Conservation (phyloP, 768 basidiomycete species). For the Royoungia palumana region DNA sequence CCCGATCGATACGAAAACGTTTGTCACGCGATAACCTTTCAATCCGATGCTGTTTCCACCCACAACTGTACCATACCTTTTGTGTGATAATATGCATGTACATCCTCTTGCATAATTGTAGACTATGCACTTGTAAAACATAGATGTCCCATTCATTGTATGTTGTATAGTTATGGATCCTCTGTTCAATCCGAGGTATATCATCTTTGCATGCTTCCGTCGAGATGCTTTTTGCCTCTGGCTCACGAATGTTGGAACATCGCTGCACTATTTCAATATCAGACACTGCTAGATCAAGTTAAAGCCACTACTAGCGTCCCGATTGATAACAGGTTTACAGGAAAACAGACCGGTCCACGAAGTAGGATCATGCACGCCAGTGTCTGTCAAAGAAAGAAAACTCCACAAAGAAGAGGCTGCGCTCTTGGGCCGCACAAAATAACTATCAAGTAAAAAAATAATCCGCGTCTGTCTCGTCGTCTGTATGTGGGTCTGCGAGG, state of each 20-base stretch:
- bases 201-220: no score
- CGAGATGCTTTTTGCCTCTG: no score
- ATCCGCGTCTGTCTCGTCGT: not conserved
- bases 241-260: no score
- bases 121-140: constrained; percentile 23
- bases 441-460: not conserved
- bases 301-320: no score
- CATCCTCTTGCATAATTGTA: constrained; percentile 30
- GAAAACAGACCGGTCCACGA: not conserved
- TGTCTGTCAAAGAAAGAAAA: not conserved
- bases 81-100: constrained; percentile 29
- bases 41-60: constrained; percentile 1
- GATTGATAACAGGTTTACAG: not conserved
- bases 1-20: constrained; percentile 1
- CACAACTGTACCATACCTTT: constrained; percentile 11
- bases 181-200: not conserved
- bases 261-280: no score
- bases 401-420: not conserved
- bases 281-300: no score
- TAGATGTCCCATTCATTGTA: constrained; percentile 17
- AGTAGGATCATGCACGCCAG: not conserved
- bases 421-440: not conserved
- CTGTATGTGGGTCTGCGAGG: not conserved
- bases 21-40: constrained; percentile 19
- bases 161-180: constrained; percentile 5